phyloP scores from a whole-genome alignment of 805 yeast genomes.

The Vanderwaltozyma tropicalis region DNA sequence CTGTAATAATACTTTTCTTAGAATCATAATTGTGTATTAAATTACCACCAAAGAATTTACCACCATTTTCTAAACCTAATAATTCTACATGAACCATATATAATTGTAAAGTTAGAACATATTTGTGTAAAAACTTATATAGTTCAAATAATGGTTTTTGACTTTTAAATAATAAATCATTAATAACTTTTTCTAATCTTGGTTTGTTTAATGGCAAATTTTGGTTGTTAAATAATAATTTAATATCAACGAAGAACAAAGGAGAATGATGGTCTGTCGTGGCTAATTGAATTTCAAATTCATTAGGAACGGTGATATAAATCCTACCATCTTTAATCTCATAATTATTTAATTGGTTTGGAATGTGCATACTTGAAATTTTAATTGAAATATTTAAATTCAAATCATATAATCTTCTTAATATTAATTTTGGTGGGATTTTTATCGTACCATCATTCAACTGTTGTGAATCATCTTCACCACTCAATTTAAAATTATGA shows the following conservation, averaged over 20 bases:
- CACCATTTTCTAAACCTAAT: conserved; percentile 17
- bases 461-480: conserved; percentile 10
- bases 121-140: conserved; percentile 26
- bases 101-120: conserved; percentile 25
- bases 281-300: conserved; percentile 70
- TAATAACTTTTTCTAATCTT: conserved; percentile 24
- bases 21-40: conserved; percentile 26
- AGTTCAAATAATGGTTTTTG: conserved; percentile 20
- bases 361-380: conserved; percentile 61
- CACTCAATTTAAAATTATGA: conserved; percentile 40
- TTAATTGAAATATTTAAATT: conserved; percentile 65
- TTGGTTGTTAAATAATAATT: conserved; percentile 38
- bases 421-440: conserved; percentile 45
- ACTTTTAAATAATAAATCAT: conserved; percentile 24
- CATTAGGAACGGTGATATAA: conserved; percentile 48
- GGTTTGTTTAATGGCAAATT: conserved; percentile 21
- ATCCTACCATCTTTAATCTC: conserved; percentile 68
- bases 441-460: conserved; percentile 7
- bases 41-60: conserved; percentile 28
- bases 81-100: conserved; percentile 26
- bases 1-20: conserved; percentile 23
- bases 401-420: conserved; percentile 54
- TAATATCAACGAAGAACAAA: conserved; percentile 69
- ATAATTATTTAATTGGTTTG: conserved; percentile 53
- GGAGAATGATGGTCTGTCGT: conserved; percentile 60